Evolutionary conservation across 495 filamentous ascomycete species (phyloP).

Genomic region (Tuber indicum): DNA sequence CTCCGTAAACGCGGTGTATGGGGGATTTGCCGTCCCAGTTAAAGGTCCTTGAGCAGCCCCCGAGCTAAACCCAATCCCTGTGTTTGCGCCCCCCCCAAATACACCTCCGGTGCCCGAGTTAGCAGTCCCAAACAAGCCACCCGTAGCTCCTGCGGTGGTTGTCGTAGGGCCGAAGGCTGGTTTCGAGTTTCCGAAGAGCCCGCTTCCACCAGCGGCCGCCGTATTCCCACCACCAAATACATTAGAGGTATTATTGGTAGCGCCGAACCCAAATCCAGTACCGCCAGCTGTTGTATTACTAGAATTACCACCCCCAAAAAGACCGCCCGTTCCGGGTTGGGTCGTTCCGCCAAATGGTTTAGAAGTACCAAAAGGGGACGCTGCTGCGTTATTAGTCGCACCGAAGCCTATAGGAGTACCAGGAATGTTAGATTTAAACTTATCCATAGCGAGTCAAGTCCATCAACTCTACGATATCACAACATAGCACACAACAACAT

Average conservation of each 20-base stretch:
- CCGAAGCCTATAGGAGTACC: conserved; percentile 49
- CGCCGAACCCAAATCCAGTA: conserved; percentile 48
- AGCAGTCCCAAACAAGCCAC: conserved; percentile 43
- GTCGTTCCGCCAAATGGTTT: conserved; percentile 46
- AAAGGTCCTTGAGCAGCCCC: conserved; percentile 42
- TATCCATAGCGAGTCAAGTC: conserved; percentile 29
- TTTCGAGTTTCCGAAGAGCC: conserved; percentile 39
- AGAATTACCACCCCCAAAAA: conserved; percentile 46
- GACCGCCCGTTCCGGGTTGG: conserved; percentile 44
- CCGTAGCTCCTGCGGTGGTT: conserved; percentile 45
- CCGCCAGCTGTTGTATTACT: conserved; percentile 52
- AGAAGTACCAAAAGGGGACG: conserved; percentile 43
- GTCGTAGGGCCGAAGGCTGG: conserved; percentile 48
- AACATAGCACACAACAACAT: conserved; percentile 22
- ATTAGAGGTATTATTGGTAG: conserved; percentile 22
- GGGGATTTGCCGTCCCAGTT: conserved; percentile 64
- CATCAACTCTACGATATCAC: conserved; percentile 19
- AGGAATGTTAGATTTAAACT: conserved; percentile 35
- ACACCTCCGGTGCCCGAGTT: conserved; percentile 50
- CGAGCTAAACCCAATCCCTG: conserved; percentile 50
- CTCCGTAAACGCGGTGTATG: conserved; percentile 70
- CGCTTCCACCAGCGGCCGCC: conserved; percentile 36
- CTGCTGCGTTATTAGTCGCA: conserved; percentile 40
- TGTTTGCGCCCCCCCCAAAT: conserved; percentile 47
- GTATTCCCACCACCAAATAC: conserved; percentile 43